These are phyloP conservation scores for Xylaria multiplex DNA, from an alignment of 2,329 filamentous ascomycete species.

Conservation along the genomic window DNA sequence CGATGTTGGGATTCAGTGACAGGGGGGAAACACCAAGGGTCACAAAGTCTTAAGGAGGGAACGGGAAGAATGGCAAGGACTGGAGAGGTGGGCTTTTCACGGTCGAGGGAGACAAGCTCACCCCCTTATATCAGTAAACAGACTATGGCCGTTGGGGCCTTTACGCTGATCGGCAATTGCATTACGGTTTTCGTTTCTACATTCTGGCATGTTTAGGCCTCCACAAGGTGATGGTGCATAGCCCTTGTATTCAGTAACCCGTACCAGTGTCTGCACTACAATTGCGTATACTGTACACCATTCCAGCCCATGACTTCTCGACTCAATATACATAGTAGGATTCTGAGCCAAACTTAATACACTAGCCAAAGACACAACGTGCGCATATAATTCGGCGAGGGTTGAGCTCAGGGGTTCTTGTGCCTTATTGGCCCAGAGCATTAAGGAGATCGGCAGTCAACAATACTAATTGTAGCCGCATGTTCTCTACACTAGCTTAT, in stretches of 20 bases:
- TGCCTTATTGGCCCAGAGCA: constrained; percentile 25
- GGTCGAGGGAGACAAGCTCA: constrained; percentile 26
- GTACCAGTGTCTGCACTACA: not conserved
- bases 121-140: constrained; percentile 42
- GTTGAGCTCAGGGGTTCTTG: constrained; percentile 21
- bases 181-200: constrained; percentile 28
- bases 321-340: constrained; percentile 14
- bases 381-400: constrained; percentile 12
- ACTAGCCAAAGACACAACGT: constrained; percentile 20
- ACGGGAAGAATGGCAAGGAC: constrained; percentile 29
- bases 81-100: constrained; percentile 8
- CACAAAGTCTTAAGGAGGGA: constrained; percentile 25
- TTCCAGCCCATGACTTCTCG: constrained; percentile 8
- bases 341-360: constrained; percentile 11
- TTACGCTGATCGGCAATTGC: constrained; percentile 41
- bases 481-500: constrained; percentile 21
- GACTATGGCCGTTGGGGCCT: not conserved
- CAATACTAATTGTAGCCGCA: constrained; percentile 30
- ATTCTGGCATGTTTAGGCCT: not conserved
- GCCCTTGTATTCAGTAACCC: constrained; percentile 11
- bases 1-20: constrained; percentile 26
- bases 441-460: constrained; percentile 33
- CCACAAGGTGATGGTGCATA: constrained; percentile 4
- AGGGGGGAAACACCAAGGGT: constrained; percentile 27
- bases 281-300: constrained; percentile 14